phyloP scores from a whole-genome alignment of 2,329 filamentous ascomycete genomes.

The Monosporascus ibericus region DNA sequence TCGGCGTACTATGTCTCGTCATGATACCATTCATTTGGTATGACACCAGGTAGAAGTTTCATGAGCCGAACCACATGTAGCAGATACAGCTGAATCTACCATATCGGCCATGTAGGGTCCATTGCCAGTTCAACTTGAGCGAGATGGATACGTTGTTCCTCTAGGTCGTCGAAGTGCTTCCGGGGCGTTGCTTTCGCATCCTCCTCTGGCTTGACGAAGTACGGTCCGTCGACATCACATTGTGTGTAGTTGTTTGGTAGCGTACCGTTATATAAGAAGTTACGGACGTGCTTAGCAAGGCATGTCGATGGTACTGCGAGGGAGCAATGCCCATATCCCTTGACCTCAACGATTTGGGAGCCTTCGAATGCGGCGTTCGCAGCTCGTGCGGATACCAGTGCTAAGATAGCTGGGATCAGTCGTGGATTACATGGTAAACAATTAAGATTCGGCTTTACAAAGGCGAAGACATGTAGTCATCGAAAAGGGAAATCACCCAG shows the following conservation, averaged over 20 bases:
- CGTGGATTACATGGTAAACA: neutral
- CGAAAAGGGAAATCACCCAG: too few species aligned
- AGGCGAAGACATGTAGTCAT: too few species aligned
- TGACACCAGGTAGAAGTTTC: too few species aligned
- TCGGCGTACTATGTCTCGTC: too few species aligned
- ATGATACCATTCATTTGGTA: too few species aligned
- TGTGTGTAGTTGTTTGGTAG: slow-evolving; percentile 28
- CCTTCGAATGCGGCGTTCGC: slow-evolving; percentile 30
- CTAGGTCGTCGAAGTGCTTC: slow-evolving; percentile 9
- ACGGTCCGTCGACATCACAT: slow-evolving; percentile 33
- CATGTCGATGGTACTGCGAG: slow-evolving; percentile 31
- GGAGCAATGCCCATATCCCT: slow-evolving; percentile 38
- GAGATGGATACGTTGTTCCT: slow-evolving; percentile 9
- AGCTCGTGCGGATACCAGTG: slow-evolving; percentile 30
- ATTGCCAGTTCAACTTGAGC: slow-evolving; percentile 9
- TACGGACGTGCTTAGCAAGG: slow-evolving; percentile 27
- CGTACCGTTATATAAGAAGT: slow-evolving; percentile 31
- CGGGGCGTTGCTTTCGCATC: slow-evolving; percentile 7
- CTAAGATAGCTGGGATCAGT: slow-evolving; percentile 4
- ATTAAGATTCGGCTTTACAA: too few species aligned
- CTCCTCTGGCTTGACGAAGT: slow-evolving; percentile 27
- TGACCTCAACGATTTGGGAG: slow-evolving; percentile 33
- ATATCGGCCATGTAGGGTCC: neutral
- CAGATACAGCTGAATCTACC: neutral
- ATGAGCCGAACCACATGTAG: too few species aligned